Percentiles rank a stretch among this genome's conserved stretches.
Evolutionary conservation across 75 land plant genomes (phyloP).

Genomic region (Cunninghamia lanceolata): DNA sequence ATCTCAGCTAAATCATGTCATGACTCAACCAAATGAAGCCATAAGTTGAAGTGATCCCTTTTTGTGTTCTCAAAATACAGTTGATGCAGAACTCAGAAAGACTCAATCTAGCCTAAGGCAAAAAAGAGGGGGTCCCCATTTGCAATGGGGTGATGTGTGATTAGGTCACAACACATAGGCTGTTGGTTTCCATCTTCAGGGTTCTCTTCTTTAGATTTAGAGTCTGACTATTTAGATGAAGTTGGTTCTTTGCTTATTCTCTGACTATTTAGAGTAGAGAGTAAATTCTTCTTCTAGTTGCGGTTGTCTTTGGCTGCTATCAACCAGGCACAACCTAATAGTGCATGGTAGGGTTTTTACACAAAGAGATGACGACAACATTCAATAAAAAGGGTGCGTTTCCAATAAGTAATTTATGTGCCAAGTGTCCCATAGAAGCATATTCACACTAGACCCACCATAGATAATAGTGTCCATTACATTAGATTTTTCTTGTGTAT

Average conservation of each 20-base stretch:
- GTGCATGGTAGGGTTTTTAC: background rate
- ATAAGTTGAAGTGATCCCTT: no score
- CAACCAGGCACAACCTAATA: background rate
- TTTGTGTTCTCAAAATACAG: no score
- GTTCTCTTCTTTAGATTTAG: background rate
- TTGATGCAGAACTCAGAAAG: no score
- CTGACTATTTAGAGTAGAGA: background rate
- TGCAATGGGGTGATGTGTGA: no score
- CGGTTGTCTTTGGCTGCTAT: background rate
- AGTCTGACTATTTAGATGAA: background rate
- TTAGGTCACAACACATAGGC: no score
- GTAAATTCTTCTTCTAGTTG: background rate
- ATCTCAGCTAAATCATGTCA: no score
- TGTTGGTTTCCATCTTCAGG: background rate
- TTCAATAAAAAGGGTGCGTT: background rate
- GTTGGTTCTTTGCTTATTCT: background rate
- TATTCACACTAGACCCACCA: background rate
- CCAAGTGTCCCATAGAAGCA: background rate
- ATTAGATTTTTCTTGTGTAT: background rate
- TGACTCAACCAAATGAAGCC: no score
- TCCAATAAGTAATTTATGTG: background rate
- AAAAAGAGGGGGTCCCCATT: no score
- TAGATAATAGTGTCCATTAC: background rate
- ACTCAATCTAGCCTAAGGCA: no score
- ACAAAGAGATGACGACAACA: background rate